Evolutionary conservation across 306 rosid species (phyloP).

Genomic region (Begonia peltatifolia): DNA sequence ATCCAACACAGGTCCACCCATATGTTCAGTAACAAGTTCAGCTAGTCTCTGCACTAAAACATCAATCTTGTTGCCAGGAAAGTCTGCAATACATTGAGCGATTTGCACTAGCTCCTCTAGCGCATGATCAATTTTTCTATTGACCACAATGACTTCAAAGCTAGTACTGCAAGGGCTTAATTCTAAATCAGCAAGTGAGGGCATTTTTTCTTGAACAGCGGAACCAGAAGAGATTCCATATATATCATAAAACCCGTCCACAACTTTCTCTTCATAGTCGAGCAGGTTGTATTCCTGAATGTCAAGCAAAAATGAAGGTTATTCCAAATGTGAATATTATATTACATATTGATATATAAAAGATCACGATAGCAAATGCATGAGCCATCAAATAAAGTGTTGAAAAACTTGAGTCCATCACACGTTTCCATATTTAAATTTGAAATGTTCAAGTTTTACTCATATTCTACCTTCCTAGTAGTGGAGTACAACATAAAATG

Average conservation of each 20-base stretch:
- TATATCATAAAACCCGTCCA: constrained; percentile 90
- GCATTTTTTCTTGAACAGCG: constrained; percentile 81
- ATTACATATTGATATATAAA: too few species aligned
- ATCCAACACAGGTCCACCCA: constrained; percentile 98
- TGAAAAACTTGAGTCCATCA: too few species aligned
- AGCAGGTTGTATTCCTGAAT: constrained; percentile 77
- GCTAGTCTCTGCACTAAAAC: constrained; percentile 84
- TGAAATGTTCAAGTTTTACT: too few species aligned
- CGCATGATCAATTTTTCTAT: constrained; percentile 55
- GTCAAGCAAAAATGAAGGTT: constrained; percentile 15
- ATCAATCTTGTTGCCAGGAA: constrained; percentile 50
- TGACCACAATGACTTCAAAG: constrained; percentile 77
- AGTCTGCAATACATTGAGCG: constrained; percentile 86
- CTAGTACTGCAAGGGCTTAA: constrained; percentile 48
- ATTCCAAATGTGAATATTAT: constrained; percentile 4
- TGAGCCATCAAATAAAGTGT: too few species aligned
- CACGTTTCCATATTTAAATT: too few species aligned
- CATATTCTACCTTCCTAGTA: too few species aligned
- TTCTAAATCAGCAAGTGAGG: constrained; percentile 65
- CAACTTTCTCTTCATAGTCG: constrained; percentile 81
- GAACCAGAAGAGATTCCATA: constrained; percentile 50
- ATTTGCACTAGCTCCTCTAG: constrained; percentile 80
- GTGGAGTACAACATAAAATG: too few species aligned
- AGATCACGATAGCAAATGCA: too few species aligned
- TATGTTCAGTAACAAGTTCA: constrained; percentile 68